Conservation (phyloP, 805 yeast genomes). For the Tetrapisispora pingtungensis region DNA sequence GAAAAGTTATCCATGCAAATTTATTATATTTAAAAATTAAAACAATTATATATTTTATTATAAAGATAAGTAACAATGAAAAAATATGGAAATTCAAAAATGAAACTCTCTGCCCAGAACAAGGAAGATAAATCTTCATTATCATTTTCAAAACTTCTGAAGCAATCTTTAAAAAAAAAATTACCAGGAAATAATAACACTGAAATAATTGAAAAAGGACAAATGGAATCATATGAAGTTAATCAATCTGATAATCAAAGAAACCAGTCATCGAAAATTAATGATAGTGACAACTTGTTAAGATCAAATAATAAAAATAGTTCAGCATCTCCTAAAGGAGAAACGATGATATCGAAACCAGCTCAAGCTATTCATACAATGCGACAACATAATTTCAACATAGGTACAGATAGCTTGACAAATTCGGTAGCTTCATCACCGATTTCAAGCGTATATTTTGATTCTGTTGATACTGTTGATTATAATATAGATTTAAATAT, state of each 20-base stretch:
- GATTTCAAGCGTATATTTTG: not conserved
- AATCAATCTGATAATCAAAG: no score
- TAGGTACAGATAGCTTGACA: not conserved
- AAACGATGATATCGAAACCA: not conserved
- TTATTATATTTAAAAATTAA: no score
- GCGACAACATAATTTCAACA: not conserved
- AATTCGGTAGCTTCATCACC: not conserved
- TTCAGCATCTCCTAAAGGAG: not conserved
- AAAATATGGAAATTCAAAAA: constrained; percentile 1
- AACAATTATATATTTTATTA: no score
- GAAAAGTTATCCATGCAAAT: no score
- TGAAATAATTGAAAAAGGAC: not conserved
- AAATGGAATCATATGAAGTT: not conserved
- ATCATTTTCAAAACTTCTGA: constrained; percentile 1
- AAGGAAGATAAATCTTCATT: not conserved
- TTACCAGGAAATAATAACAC: not conserved
- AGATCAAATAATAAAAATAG: no score
- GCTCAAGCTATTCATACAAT: not conserved
- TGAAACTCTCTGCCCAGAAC: not conserved
- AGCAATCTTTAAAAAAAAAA: not conserved
- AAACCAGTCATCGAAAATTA: no score
- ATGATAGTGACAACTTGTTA: no score
- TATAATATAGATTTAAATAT: not conserved
- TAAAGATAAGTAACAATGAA: not conserved
- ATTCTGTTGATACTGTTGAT: not conserved